These are phyloP conservation scores for Debaryomycetaceae sp. DNA, from an alignment of 1,139 yeast genomes.

Conservation along the genomic window DNA sequence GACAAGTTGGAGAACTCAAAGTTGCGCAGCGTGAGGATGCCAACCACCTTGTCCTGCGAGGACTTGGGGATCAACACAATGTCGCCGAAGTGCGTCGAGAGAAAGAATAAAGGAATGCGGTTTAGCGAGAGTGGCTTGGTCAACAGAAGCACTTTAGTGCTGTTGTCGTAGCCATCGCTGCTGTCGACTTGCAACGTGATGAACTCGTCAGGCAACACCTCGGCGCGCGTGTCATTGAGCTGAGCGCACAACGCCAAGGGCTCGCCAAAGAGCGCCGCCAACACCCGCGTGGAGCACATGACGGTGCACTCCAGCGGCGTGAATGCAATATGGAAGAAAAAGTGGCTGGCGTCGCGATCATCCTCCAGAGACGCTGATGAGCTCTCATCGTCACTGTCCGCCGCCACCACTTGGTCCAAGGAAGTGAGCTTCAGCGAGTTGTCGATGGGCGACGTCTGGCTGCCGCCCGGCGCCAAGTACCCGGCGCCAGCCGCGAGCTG, in stretches of 20 bases:
- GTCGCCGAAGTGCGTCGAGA: conserved; percentile 64
- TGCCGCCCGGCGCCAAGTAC: no score
- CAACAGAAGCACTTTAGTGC: conserved; percentile 51
- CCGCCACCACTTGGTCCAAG: conserved; percentile 6
- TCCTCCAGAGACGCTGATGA: conserved; percentile 12
- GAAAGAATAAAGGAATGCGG: conserved; percentile 56
- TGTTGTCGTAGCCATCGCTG: conserved; percentile 53
- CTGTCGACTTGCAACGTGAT: conserved; percentile 57
- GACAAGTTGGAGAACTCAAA: conserved; percentile 43
- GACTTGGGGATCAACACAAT: conserved; percentile 56
- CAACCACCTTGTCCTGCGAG: conserved; percentile 40
- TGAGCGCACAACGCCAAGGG: conserved; percentile 27
- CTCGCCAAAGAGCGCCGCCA: conserved; percentile 32
- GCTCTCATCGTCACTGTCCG: conserved; percentile 14
- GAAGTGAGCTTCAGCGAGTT: conserved; percentile 4
- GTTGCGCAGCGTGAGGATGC: conserved; percentile 37
- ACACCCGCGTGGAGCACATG: conserved; percentile 39
- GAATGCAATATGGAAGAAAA: conserved; percentile 51
- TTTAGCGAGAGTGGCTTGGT: conserved; percentile 59
- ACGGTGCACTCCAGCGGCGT: conserved; percentile 56
- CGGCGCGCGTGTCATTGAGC: conserved; percentile 29
- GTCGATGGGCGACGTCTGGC: conserved; percentile 5
- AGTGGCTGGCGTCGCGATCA: conserved; percentile 22
- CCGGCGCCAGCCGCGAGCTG: neutral
- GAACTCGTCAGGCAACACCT: conserved; percentile 44